phyloP scores from a whole-genome alignment of 208 protist species.

The Acanthamoeba royreba region DNA sequence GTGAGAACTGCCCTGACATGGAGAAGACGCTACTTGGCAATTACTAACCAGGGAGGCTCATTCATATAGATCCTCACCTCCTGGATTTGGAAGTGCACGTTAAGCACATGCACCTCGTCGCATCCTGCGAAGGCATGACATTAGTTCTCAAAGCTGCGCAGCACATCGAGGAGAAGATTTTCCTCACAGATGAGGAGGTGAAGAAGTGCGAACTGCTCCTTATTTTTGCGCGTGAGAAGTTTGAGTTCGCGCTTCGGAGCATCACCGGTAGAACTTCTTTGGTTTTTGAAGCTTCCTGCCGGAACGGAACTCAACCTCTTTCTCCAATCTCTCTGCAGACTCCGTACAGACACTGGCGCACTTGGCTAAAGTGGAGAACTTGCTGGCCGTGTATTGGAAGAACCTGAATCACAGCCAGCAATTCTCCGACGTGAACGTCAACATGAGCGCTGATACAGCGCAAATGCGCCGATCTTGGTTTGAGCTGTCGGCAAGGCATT shows the following conservation, averaged over 20 bases:
- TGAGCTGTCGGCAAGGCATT: conserved; percentile 31
- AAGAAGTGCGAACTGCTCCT: conserved; percentile 41
- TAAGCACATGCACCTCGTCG: conserved; percentile 45
- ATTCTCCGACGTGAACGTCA: conserved; percentile 15
- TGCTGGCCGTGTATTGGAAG: conserved; percentile 14
- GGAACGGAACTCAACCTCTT: background rate
- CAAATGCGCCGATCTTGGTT: background rate
- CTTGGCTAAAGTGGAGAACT: conserved; percentile 39
- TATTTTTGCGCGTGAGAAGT: conserved; percentile 21
- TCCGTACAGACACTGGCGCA: background rate
- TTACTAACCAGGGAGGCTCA: background rate
- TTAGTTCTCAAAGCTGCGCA: background rate
- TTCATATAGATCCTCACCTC: conserved; percentile 13
- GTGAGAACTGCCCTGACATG: background rate
- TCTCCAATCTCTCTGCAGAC: background rate
- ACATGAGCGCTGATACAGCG: background rate
- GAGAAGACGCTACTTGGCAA: background rate
- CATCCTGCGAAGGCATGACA: conserved; percentile 5
- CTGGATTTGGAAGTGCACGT: conserved; percentile 23
- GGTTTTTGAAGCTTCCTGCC: background rate
- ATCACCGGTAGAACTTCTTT: background rate
- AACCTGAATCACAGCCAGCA: conserved; percentile 27
- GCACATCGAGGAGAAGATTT: conserved; percentile 24
- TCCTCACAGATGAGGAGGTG: conserved; percentile 13
- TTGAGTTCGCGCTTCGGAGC: conserved; percentile 21